Conservation (phyloP, 2,329 filamentous ascomycete genomes). For the Fusarium sp. region DNA sequence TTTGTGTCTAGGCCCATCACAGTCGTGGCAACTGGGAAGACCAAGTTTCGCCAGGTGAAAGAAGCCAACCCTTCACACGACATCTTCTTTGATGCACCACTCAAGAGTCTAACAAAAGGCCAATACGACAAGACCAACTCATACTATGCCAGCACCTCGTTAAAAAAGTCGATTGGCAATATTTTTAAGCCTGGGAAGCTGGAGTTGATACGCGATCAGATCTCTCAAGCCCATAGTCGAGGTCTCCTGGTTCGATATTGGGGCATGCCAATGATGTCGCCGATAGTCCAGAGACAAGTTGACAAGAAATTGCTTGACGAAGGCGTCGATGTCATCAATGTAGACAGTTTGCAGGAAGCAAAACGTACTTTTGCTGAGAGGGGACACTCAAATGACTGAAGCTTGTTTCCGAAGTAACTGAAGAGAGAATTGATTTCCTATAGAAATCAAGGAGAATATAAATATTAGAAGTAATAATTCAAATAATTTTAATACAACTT, state of each 20-base stretch:
- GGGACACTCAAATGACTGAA: not conserved
- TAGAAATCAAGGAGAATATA: not conserved
- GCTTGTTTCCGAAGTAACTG: not conserved
- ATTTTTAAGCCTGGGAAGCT: constrained; percentile 55
- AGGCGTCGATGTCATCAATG: constrained; percentile 68
- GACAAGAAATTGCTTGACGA: constrained; percentile 65
- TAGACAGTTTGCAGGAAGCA: constrained; percentile 62
- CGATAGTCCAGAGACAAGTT: constrained; percentile 60
- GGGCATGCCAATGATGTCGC: constrained; percentile 66
- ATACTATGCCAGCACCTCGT: constrained; percentile 71
- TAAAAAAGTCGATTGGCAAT: constrained; percentile 61
- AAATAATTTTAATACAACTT: not conserved
- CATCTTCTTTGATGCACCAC: constrained; percentile 72
- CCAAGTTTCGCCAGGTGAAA: constrained; percentile 22
- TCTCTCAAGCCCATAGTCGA: constrained; percentile 58
- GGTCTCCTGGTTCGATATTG: constrained; percentile 68
- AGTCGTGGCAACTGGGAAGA: constrained; percentile 70
- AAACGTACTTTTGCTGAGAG: constrained; percentile 18
- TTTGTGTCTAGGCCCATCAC: constrained; percentile 67
- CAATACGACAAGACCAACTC: constrained; percentile 64
- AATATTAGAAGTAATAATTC: not conserved
- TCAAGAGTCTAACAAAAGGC: constrained; percentile 51
- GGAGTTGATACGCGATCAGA: constrained; percentile 52
- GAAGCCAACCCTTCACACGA: constrained; percentile 53
- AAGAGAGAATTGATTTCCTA: not conserved